A percentile compares a stretch with the other conserved stretches of the same genome.
Conservation (phyloP, 139 green algal species). For the Asterochloris sp. region DNA sequence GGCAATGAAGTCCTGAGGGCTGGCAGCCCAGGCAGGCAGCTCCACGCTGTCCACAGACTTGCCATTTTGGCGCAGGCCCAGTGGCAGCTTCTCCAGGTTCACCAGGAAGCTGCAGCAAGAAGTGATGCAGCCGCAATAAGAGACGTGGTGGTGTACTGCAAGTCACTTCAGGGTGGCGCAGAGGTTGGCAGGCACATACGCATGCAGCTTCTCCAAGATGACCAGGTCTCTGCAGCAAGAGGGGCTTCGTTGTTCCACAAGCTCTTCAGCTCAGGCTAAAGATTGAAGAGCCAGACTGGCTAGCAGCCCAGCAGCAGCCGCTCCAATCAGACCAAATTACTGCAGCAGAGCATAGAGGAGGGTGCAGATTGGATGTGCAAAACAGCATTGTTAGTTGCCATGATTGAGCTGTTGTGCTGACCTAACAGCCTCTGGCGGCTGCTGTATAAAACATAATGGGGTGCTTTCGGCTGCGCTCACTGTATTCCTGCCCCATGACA, state of each 20-base stretch:
- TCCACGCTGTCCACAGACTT: slow-evolving; percentile 58
- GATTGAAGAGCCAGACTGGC: no score
- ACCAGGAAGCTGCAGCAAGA: slow-evolving; percentile 65
- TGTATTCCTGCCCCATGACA: no score
- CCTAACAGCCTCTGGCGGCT: no score
- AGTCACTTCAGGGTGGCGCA: background rate
- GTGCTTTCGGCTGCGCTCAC: no score
- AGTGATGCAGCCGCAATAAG: background rate
- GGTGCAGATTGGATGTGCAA: no score
- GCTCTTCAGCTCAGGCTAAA: no score
- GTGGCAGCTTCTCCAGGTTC: slow-evolving; percentile 64
- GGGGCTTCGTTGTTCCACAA: background rate
- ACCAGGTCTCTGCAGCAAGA: background rate
- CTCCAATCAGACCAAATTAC: no score
- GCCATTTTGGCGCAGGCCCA: slow-evolving; percentile 77
- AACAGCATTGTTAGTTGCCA: no score
- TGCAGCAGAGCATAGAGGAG: no score
- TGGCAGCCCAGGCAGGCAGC: slow-evolving; percentile 68
- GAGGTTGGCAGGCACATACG: background rate
- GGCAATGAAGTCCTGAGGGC: slow-evolving; percentile 37
- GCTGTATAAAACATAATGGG: no score
- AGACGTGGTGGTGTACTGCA: background rate
- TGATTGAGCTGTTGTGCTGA: no score
- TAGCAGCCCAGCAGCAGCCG: no score
- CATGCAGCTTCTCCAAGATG: background rate